Conservation (phyloP, 73 alveolate species). For the Chromera velia region DNA sequence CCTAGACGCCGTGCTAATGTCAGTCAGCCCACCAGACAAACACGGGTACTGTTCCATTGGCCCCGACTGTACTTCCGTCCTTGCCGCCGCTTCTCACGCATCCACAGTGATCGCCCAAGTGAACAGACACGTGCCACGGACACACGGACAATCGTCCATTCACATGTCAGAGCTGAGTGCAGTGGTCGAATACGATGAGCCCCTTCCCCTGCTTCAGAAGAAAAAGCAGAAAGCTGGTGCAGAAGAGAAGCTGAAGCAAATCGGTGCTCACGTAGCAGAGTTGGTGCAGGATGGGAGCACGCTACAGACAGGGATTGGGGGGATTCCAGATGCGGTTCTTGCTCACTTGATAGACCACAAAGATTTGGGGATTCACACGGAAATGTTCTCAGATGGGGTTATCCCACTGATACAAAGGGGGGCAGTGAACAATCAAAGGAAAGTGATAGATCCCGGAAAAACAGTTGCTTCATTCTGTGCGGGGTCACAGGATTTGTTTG, state of each 20-base stretch:
- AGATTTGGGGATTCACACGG: neutral
- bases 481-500: neutral
- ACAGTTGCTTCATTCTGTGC: neutral
- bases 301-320: neutral
- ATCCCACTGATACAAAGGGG: neutral
- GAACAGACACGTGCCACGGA: neutral
- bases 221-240: neutral
- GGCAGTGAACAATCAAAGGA: neutral
- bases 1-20: too few species aligned
- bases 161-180: neutral
- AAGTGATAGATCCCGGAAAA: neutral
- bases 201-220: neutral
- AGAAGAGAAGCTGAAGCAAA: too few species aligned
- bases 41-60: neutral
- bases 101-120: neutral
- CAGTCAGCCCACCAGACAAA: neutral
- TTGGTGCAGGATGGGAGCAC: neutral
- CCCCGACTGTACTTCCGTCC: too few species aligned
- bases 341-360: neutral
- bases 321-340: neutral
- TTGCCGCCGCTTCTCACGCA: neutral
- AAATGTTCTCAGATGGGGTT: neutral
- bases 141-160: neutral
- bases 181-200: neutral
- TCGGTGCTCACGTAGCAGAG: neutral